Conservation (phyloP, 331 rosid species). For the Telfairia occidentalis region DNA sequence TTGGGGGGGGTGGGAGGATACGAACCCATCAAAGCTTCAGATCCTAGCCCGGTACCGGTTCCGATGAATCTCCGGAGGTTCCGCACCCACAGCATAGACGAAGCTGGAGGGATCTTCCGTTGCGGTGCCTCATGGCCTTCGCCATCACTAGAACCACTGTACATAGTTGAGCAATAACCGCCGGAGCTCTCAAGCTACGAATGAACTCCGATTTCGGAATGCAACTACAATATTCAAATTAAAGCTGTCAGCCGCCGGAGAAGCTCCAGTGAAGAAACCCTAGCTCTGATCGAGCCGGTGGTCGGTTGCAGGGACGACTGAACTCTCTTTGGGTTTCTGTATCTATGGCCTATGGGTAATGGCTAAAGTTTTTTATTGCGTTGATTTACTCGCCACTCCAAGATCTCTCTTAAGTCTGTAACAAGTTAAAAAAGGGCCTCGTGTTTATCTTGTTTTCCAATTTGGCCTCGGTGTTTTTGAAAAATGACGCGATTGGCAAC, state of each 20-base stretch:
- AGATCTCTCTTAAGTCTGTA: not conserved
- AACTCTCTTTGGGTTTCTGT: not conserved
- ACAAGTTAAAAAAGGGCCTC: not conserved
- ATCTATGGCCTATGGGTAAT: not conserved
- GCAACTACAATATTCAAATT: not conserved
- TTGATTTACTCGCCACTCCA: not conserved
- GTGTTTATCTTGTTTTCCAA: not conserved
- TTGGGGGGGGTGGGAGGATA: not conserved
- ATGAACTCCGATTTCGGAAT: constrained; percentile 16
- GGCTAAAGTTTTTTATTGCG: not conserved
- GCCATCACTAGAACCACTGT: constrained; percentile 89
- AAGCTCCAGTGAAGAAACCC: constrained; percentile 2
- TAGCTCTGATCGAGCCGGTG: not conserved
- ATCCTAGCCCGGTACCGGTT: constrained; percentile 86
- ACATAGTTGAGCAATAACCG: constrained; percentile 32
- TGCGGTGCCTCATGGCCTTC: constrained; percentile 71
- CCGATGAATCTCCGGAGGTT: constrained; percentile 95
- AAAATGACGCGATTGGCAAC: not conserved
- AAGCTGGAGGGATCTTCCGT: constrained; percentile 79
- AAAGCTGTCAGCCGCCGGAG: not conserved
- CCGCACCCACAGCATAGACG: constrained; percentile 91
- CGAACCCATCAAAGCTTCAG: constrained; percentile 93
- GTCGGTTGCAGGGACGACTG: not conserved
- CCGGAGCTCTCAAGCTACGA: constrained; percentile 3
- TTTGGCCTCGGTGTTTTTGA: not conserved